Percentiles rank a stretch among this genome's conserved stretches.
phyloP scores from a whole-genome alignment of 2,329 filamentous ascomycete genomes.

The Curvularia sp. region DNA sequence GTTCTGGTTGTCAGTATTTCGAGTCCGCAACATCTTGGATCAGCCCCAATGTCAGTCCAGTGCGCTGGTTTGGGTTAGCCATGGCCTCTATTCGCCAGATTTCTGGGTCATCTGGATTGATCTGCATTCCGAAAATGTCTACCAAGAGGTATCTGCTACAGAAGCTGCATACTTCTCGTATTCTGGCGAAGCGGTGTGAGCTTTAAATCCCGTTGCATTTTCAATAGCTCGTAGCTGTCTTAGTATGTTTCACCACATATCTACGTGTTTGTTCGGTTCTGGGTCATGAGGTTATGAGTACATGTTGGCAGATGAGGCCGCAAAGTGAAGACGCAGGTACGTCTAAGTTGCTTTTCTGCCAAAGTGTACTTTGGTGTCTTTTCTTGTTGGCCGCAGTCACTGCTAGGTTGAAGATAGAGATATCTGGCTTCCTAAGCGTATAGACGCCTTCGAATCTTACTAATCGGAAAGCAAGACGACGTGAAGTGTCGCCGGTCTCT shows the following conservation, averaged over 20 bases:
- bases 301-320: not conserved
- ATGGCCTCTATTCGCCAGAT: not conserved
- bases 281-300: not conserved
- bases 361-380: not conserved
- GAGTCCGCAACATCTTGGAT: not conserved
- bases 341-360: not conserved
- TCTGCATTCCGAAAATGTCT: not conserved
- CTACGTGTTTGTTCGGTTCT: not conserved
- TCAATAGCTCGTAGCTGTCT: not conserved
- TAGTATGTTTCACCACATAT: not conserved
- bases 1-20: too few relatives aligned
- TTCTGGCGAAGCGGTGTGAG: not conserved
- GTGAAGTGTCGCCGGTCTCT: not conserved
- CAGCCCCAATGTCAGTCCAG: not conserved
- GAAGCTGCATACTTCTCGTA: not conserved
- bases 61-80: not conserved
- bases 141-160: not conserved
- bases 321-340: not conserved
- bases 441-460: not conserved
- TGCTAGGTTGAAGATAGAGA: not conserved
- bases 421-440: not conserved
- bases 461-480: not conserved
- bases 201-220: not conserved
- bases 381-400: not conserved
- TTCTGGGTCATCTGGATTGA: not conserved